Evolutionary conservation across 73 alveolate species (phyloP).

Genomic region (Stentor roeselii): DNA sequence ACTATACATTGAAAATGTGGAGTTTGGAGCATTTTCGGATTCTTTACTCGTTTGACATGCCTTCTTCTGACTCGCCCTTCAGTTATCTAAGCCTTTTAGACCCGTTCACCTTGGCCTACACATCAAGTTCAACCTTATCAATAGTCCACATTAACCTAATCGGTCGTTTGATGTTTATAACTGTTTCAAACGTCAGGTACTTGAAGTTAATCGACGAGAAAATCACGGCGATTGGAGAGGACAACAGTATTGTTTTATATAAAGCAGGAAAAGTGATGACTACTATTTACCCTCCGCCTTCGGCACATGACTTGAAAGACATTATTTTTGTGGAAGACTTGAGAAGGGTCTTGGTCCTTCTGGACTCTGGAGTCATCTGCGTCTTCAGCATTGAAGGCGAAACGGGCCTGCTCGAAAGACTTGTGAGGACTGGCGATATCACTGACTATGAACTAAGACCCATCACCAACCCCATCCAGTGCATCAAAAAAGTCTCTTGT

Average conservation of each 20-base stretch:
- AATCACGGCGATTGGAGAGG: conserved; percentile 25
- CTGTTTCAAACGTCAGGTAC: not conserved
- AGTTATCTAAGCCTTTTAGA: not conserved
- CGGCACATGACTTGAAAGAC: conserved; percentile 27
- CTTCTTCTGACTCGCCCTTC: not conserved
- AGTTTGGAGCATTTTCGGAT: conserved; percentile 12
- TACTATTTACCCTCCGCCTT: conserved; percentile 34
- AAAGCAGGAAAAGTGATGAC: conserved; percentile 26
- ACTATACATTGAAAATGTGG: conserved; percentile 12
- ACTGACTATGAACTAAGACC: conserved; percentile 8
- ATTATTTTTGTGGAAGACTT: conserved; percentile 17
- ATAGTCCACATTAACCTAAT: not conserved
- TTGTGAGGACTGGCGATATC: conserved; percentile 15
- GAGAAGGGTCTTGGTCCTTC: conserved; percentile 16
- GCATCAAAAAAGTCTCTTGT: not conserved
- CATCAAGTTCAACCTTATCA: not conserved
- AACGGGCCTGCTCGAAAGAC: conserved; percentile 31
- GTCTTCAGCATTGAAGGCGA: conserved; percentile 27
- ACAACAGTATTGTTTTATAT: conserved; percentile 23
- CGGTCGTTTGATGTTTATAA: not conserved
- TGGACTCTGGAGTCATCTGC: conserved; percentile 30
- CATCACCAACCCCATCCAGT: not conserved
- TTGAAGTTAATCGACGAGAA: not conserved
- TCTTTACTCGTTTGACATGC: conserved; percentile 5
- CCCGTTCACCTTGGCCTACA: not conserved